Conservation (phyloP, 2,329 filamentous ascomycete genomes). For the Albophoma yamanashiensis region DNA sequence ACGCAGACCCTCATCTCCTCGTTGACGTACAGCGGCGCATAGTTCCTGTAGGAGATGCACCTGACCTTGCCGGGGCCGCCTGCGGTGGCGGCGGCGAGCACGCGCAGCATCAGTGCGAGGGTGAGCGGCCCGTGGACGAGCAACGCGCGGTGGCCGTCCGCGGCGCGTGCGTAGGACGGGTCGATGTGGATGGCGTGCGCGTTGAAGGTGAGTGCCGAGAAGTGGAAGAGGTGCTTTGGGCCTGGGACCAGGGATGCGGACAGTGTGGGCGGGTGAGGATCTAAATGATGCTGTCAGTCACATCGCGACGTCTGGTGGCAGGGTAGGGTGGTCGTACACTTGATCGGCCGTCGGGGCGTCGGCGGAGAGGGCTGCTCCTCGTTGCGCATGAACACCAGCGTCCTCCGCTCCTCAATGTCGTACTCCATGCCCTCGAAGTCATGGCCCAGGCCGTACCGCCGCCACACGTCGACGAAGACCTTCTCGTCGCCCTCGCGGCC, state of each 20-base stretch:
- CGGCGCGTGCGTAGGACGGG: slow-evolving; percentile 51
- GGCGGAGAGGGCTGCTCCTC: slow-evolving; percentile 7
- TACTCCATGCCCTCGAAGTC: slow-evolving; percentile 8
- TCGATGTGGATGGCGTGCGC: slow-evolving; percentile 87
- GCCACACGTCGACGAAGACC: slow-evolving; percentile 40
- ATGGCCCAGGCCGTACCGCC: slow-evolving; percentile 28
- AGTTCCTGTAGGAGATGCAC: slow-evolving; percentile 66
- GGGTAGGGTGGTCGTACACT: slow-evolving; percentile 12
- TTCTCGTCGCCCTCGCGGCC: slow-evolving; percentile 26
- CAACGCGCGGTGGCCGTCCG: slow-evolving; percentile 65
- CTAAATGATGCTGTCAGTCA: slow-evolving; percentile 9
- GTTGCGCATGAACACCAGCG: slow-evolving; percentile 41
- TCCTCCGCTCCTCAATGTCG: slow-evolving; percentile 36
- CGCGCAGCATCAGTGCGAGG: slow-evolving; percentile 63
- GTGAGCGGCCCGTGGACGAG: slow-evolving; percentile 83
- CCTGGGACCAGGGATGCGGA: slow-evolving; percentile 52
- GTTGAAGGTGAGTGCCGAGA: slow-evolving; percentile 86
- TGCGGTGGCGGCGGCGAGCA: slow-evolving; percentile 29
- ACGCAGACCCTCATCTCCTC: slow-evolving; percentile 64
- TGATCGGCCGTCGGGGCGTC: slow-evolving; percentile 11
- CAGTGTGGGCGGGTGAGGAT: slow-evolving; percentile 22
- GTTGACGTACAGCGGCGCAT: slow-evolving; percentile 68
- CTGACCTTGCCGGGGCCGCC: slow-evolving; percentile 25
- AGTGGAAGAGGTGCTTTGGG: slow-evolving; percentile 70
- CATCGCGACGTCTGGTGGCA: neutral